Percentiles rank a stretch among this genome's conserved stretches.
These are phyloP conservation scores for Gnaphalium uliginosum DNA, from an alignment of 129 eudicot genomes.

Conservation along the genomic window DNA sequence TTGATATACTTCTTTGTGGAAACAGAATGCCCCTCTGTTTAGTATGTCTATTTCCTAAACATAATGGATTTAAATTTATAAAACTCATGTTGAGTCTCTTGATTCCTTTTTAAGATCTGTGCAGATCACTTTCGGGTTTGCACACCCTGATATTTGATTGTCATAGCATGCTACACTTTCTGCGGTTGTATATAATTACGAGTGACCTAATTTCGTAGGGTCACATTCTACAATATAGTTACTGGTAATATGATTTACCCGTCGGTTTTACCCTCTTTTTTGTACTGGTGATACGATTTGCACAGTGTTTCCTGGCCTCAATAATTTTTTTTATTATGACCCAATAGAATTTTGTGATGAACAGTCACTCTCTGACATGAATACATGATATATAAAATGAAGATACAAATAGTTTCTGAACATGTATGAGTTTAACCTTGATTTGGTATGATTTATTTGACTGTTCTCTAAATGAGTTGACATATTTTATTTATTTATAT, in stretches of 20 bases:
- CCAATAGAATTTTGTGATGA: slow-evolving; percentile 14
- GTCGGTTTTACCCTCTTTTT: too few species aligned
- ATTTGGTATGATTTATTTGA: slow-evolving; percentile 8
- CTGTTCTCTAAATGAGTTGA: not conserved
- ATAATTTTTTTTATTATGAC: not conserved
- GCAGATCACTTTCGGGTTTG: not conserved
- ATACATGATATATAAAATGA: slow-evolving; percentile 1
- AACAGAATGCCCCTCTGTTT: not conserved
- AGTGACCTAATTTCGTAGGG: not conserved
- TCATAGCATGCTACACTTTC: not conserved
- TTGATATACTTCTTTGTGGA: not conserved
- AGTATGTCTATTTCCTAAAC: not conserved
- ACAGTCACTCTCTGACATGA: not conserved
- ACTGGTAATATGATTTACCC: not conserved
- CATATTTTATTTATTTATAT: not conserved
- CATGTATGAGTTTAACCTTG: slow-evolving; percentile 6
- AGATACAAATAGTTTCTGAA: slow-evolving; percentile 12
- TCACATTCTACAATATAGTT: not conserved
- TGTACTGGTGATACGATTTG: not conserved
- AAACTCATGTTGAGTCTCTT: not conserved
- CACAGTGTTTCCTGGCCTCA: not conserved
- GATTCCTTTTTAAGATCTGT: not conserved
- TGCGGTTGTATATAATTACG: not conserved
- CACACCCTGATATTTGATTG: not conserved
- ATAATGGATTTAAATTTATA: not conserved